Conservation (phyloP, 768 basidiomycete genomes). For the Pleurotus ostreatus region DNA sequence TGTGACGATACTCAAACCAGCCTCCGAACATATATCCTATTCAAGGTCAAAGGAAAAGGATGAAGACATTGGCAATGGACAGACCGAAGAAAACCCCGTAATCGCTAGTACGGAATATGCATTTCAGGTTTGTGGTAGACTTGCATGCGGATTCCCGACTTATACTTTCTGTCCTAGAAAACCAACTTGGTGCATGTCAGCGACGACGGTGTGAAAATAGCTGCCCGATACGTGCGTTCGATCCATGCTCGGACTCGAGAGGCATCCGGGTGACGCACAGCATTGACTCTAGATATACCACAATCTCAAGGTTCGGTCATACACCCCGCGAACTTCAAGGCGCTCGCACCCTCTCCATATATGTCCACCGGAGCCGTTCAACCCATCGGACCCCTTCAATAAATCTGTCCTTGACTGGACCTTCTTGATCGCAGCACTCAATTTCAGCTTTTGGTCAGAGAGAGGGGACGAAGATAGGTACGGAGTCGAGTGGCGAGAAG, state of each 20-base stretch:
- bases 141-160: not conserved
- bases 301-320: slow-evolving; percentile 56
- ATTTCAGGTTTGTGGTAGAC: slow-evolving; percentile 39
- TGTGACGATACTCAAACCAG: no score
- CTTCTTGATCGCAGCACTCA: slow-evolving; percentile 79
- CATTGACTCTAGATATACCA: slow-evolving; percentile 46
- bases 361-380: slow-evolving; percentile 60
- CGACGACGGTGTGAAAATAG: slow-evolving; percentile 54
- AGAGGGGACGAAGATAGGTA: slow-evolving; percentile 59
- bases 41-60: no score
- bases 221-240: slow-evolving; percentile 60
- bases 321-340: slow-evolving; percentile 82
- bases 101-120: slow-evolving; percentile 53
- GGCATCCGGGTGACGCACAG: slow-evolving; percentile 7
- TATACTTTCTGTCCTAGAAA: slow-evolving; percentile 32
- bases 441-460: slow-evolving; percentile 90
- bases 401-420: slow-evolving; percentile 73
- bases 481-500: slow-evolving; percentile 73
- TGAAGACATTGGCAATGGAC: no score
- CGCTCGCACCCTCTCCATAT: slow-evolving; percentile 71
- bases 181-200: slow-evolving; percentile 58
- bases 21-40: no score
- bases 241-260: slow-evolving; percentile 29
- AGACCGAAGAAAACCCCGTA: slow-evolving; percentile 47
- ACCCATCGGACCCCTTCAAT: slow-evolving; percentile 46